These are phyloP conservation scores for Hortiboletus flavorubellus DNA, from an alignment of 768 basidiomycete genomes.

Conservation along the genomic window DNA sequence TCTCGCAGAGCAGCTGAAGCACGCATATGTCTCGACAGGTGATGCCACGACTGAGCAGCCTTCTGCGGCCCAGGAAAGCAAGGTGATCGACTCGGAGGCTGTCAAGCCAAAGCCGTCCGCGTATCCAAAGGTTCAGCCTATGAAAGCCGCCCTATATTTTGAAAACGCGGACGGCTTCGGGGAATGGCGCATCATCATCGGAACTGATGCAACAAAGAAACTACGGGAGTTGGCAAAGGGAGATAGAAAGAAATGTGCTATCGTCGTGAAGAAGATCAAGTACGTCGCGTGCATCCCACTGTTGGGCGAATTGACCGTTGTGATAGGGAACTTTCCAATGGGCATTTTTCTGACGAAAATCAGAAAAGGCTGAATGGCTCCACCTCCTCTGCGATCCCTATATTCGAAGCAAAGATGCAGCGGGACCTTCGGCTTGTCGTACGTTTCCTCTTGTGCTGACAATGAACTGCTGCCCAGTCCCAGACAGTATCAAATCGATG, in stretches of 20 bases:
- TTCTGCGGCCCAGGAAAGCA: background rate
- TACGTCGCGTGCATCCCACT: conserved; percentile 23
- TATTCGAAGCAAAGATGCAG: conserved; percentile 68
- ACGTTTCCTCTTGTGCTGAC: conserved; percentile 13
- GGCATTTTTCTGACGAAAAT: conserved; percentile 66
- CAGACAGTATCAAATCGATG: conserved; percentile 48
- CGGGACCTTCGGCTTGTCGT: conserved; percentile 50
- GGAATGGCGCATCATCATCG: conserved; percentile 60
- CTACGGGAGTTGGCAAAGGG: conserved; percentile 46
- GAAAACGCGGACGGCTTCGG: conserved; percentile 60
- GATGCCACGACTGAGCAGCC: background rate
- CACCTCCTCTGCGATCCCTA: conserved; percentile 44
- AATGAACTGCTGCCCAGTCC: background rate
- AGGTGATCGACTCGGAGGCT: background rate
- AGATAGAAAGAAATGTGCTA: conserved; percentile 45
- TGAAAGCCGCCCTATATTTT: conserved; percentile 61
- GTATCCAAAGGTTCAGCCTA: conserved; percentile 49
- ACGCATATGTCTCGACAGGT: conserved; percentile 6
- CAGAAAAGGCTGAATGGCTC: conserved; percentile 54
- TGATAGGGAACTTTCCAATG: conserved; percentile 62
- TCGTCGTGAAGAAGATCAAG: conserved; percentile 70
- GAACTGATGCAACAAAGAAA: conserved; percentile 46
- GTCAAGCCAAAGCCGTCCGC: conserved; percentile 23
- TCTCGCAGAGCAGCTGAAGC: conserved; percentile 7
- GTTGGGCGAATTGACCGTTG: background rate